Percentiles rank a stretch among this genome's conserved stretches.
Conservation (phyloP, 2,329 filamentous ascomycete genomes). For the Fonsecaea nubica region DNA sequence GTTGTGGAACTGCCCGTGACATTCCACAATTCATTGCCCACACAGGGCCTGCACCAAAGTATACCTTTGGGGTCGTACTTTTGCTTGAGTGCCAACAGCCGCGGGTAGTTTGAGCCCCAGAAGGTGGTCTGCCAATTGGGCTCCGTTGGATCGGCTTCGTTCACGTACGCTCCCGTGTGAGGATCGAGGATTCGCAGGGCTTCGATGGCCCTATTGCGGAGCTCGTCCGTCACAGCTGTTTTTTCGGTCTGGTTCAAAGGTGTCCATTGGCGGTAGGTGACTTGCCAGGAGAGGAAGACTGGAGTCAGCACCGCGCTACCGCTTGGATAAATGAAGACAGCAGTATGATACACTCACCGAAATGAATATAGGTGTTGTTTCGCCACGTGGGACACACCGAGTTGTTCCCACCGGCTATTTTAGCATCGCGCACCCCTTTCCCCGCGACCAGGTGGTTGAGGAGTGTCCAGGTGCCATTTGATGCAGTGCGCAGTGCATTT, state of each 20-base stretch:
- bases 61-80: constrained; percentile 40
- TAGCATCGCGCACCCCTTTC: background rate
- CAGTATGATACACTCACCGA: background rate
- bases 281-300: background rate
- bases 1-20: background rate
- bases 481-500: background rate
- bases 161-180: constrained; percentile 34
- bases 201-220: constrained; percentile 35
- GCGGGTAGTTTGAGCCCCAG: constrained; percentile 46
- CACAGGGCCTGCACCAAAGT: constrained; percentile 40
- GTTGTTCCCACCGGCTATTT: constrained; percentile 1
- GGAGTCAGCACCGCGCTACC: background rate
- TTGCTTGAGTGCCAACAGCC: constrained; percentile 42
- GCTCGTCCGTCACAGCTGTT: background rate
- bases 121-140: constrained; percentile 49
- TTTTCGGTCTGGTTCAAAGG: constrained; percentile 9
- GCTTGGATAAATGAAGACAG: background rate
- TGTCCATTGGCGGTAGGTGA: background rate
- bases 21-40: constrained; percentile 41
- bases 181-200: constrained; percentile 43
- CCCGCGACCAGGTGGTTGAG: background rate
- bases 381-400: constrained; percentile 2
- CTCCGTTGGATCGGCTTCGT: constrained; percentile 47
- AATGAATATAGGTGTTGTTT: constrained; percentile 5
- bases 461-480: background rate